Percentiles rank a stretch among this genome's conserved stretches.
Evolutionary conservation across 768 basidiomycete genomes (phyloP).

Genomic region (Lactifluus pinguis): DNA sequence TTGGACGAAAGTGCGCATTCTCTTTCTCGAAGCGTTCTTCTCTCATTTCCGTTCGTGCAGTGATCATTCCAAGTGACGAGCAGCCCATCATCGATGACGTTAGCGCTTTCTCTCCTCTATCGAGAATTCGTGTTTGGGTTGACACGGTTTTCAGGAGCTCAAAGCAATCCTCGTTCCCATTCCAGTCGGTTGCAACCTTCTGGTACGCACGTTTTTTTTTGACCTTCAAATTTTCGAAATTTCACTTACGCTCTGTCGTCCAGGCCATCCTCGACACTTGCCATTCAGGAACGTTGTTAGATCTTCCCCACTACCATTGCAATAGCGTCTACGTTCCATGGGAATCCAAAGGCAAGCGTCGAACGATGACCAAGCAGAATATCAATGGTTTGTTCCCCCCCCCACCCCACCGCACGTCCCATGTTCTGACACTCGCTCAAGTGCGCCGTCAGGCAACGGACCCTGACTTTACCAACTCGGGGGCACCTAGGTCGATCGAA

Average conservation of each 20-base stretch:
- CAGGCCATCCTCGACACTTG: constrained; percentile 24
- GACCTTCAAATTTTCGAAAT: too few relatives aligned
- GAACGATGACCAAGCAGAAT: constrained; percentile 15
- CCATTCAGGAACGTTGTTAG: constrained; percentile 24
- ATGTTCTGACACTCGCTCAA: background rate
- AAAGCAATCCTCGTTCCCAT: constrained; percentile 15
- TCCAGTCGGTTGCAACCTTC: constrained; percentile 17
- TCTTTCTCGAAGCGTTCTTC: too few relatives aligned
- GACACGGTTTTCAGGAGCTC: constrained; percentile 4
- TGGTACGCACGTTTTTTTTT: background rate
- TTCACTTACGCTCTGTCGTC: background rate
- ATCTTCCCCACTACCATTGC: constrained; percentile 22
- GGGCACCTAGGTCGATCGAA: background rate
- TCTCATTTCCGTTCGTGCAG: background rate
- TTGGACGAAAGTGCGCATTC: constrained; percentile 20
- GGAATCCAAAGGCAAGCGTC: constrained; percentile 20
- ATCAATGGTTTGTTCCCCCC: constrained; percentile 10
- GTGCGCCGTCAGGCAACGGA: background rate
- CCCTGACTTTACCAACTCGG: background rate
- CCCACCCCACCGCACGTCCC: background rate
- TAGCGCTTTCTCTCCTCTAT: background rate
- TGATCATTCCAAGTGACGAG: constrained; percentile 10
- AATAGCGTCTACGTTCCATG: constrained; percentile 22
- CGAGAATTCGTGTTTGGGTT: background rate
- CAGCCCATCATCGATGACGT: constrained; percentile 22